phyloP scores from a whole-genome alignment of 2,329 filamentous ascomycete species.

The Ascochyta lentis region DNA sequence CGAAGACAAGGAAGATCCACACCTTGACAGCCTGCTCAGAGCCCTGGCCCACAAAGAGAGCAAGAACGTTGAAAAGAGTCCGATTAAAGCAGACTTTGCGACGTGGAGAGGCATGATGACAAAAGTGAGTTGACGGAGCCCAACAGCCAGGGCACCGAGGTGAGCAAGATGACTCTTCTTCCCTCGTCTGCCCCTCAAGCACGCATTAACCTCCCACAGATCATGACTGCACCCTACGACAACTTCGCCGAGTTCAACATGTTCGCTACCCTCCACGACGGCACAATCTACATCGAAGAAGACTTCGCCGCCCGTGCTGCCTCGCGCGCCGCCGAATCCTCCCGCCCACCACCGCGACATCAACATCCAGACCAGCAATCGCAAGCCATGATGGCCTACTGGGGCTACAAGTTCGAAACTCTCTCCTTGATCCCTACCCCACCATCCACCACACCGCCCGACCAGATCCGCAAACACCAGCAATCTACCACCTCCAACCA shows the following conservation, averaged over 20 bases:
- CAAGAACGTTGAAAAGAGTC: constrained; percentile 61
- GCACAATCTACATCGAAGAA: constrained; percentile 85
- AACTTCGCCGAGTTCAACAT: constrained; percentile 86
- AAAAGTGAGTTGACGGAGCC: constrained; percentile 65
- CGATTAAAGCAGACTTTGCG: constrained; percentile 77
- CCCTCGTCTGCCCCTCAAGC: constrained; percentile 12
- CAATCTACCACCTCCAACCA: constrained; percentile 81
- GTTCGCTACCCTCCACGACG: constrained; percentile 92
- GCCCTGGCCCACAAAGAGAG: constrained; percentile 78
- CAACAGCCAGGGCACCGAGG: constrained; percentile 5
- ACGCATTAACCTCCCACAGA: constrained; percentile 58
- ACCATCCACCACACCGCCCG: constrained; percentile 80
- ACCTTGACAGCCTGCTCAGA: constrained; percentile 81
- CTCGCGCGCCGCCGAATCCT: constrained; percentile 58
- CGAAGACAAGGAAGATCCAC: constrained; percentile 83
- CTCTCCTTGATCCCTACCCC: constrained; percentile 76
- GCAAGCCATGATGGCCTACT: constrained; percentile 87
- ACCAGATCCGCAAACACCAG: constrained; percentile 79
- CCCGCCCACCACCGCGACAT: constrained; percentile 30
- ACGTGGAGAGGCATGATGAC: constrained; percentile 99
- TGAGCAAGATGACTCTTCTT: constrained; percentile 21
- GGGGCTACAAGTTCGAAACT: constrained; percentile 98
- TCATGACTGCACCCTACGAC: constrained; percentile 85
- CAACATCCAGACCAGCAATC: constrained; percentile 63
- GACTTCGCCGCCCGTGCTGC: constrained; percentile 76